Conservation (phyloP, 169 alveolate species). For the Cryptosporidium meleagridis region DNA sequence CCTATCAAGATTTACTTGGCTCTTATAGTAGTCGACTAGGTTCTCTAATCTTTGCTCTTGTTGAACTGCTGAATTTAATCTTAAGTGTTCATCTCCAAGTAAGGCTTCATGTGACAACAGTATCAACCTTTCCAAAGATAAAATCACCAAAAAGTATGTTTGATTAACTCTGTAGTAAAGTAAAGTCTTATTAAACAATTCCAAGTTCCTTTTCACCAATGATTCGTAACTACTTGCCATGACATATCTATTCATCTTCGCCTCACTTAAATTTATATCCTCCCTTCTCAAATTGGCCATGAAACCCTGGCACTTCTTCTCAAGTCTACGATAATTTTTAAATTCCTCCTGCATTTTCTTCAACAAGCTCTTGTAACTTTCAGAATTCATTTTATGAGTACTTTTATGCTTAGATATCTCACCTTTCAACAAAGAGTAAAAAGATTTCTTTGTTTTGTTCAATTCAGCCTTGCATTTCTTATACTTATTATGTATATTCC, state of each 20-base stretch:
- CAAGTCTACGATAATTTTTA: not conserved
- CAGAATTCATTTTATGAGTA: not conserved
- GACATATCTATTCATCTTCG: not conserved
- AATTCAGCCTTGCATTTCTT: not conserved
- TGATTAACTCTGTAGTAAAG: not conserved
- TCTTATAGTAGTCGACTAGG: not conserved
- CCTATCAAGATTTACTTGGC: not conserved
- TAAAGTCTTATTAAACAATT: not conserved
- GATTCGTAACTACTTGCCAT: not conserved
- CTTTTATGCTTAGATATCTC: not conserved
- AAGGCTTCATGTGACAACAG: not conserved
- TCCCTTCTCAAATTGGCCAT: not conserved
- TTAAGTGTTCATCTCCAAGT: not conserved
- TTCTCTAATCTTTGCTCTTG: not conserved
- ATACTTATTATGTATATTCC: not conserved
- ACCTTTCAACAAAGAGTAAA: not conserved
- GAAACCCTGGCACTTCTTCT: not conserved
- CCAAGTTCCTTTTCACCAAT: not conserved
- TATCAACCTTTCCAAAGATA: conserved; percentile 7
- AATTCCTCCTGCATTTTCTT: not conserved
- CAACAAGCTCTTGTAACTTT: not conserved
- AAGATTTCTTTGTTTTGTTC: not conserved
- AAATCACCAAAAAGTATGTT: not conserved
- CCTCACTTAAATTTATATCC: not conserved
- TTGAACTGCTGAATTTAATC: not conserved